These are phyloP conservation scores for Scutellaria barbata DNA, from an alignment of 257 asterid genomes.

Conservation along the genomic window DNA sequence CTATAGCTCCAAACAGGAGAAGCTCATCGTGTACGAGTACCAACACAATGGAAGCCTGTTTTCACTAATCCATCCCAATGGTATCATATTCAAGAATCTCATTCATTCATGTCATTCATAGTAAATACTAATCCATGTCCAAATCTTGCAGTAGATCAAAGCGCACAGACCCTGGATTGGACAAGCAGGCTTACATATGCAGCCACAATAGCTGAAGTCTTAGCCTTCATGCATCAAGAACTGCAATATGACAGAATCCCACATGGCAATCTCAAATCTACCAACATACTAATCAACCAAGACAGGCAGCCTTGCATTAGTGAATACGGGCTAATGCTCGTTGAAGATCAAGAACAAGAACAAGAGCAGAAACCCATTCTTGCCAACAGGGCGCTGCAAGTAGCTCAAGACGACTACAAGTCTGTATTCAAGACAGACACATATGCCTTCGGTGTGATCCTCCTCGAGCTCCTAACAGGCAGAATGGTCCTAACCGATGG, in stretches of 20 bases:
- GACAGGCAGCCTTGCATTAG: conserved; percentile 67
- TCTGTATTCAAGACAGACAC: conserved; percentile 54
- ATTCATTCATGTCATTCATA: too few relatives aligned
- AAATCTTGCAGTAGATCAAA: conserved; percentile 40
- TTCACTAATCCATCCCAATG: conserved; percentile 49
- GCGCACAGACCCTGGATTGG: conserved; percentile 56
- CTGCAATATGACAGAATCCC: conserved; percentile 55
- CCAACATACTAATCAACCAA: conserved; percentile 61
- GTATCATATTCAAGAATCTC: too few relatives aligned
- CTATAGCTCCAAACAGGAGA: conserved; percentile 72
- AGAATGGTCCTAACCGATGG: conserved; percentile 52
- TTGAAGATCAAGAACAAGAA: conserved; percentile 20
- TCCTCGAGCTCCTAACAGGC: conserved; percentile 80
- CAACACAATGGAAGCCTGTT: conserved; percentile 71
- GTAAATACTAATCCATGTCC: not conserved
- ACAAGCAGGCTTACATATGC: conserved; percentile 57
- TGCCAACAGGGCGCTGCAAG: conserved; percentile 32
- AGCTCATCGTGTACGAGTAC: conserved; percentile 78
- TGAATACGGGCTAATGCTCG: conserved; percentile 67
- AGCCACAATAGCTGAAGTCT: conserved; percentile 52
- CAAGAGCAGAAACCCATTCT: conserved; percentile 34
- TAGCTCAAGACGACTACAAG: conserved; percentile 37
- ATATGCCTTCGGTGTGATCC: conserved; percentile 64
- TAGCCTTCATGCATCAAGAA: conserved; percentile 72
- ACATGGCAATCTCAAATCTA: conserved; percentile 80